Base-by-base conservation (phyloP, 495 filamentous ascomycete genomes). In the Annulohypoxylon stygium region DNA sequence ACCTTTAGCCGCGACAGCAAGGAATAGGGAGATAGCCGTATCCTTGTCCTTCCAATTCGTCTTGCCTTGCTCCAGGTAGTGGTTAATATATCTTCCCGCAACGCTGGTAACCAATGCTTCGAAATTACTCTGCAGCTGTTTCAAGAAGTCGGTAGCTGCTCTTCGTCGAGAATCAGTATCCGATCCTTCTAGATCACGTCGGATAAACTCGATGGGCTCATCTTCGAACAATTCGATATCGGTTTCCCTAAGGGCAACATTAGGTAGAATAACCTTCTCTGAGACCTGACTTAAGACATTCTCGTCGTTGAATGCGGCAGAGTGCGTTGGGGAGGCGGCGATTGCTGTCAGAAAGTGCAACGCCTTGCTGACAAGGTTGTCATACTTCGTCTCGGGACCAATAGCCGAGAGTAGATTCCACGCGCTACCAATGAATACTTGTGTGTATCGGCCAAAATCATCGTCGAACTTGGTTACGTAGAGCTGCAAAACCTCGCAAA, bases 151-250 rank as follows among this genome's bases (percentile, higher is more conserved):
- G 2, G 95, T 98, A 2, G 97, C 93, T 54, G 95, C 93, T 75
- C 95, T 87, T 66, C 97, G 88, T 71, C 97, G 85, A 4, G 97
- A 98, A 71, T 98, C 97, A 59, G 91, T 94, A 77, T 98, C 97
- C 0, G 95, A 97, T 20, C 97, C 97, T 80, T 99, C 97, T 14
- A 99, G 86, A 79, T 99, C 95, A 69, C 94, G 90, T 60, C 97
- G 87, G 76, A 98, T 98, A 81, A 97, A 99, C 78, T 99, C 97
- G 78, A 99, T 98, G 2, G 97, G 97, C 79, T 99, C 97, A 75
- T 99, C 97, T 78, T 98, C 97, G 73, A 98, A 97, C 39, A 97
- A 85, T 78, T 99, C 97, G 67, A 97, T 89, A 67, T 99, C 97
- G 2, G 94, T 93, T 70, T 97, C 94, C 76, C 97, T 89, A 23